phyloP scores from a whole-genome alignment of 768 basidiomycete species.

The Polyporus arcularius region DNA sequence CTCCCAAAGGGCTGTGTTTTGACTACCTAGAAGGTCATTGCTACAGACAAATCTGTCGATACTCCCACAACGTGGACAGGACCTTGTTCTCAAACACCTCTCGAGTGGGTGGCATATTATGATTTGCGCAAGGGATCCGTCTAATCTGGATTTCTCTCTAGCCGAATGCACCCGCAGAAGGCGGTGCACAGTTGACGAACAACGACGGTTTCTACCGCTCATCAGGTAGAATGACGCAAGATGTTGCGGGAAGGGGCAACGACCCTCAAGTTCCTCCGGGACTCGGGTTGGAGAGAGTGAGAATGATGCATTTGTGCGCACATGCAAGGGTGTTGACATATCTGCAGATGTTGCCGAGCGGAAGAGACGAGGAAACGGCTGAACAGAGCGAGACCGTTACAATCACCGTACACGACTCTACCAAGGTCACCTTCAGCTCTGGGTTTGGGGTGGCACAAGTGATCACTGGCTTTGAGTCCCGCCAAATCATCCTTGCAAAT shows the following conservation, averaged over 20 bases:
- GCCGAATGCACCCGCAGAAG: too few relatives aligned
- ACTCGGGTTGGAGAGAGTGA: slow-evolving; percentile 22
- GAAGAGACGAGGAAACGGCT: not conserved
- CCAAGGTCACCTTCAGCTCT: slow-evolving; percentile 53
- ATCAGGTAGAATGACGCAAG: not conserved
- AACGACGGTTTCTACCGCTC: not conserved
- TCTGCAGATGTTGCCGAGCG: too few relatives aligned
- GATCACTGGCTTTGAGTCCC: slow-evolving; percentile 69
- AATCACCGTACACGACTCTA: slow-evolving; percentile 52
- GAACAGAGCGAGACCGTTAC: slow-evolving; percentile 16
- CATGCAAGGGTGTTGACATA: not conserved
- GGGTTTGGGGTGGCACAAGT: slow-evolving; percentile 64
- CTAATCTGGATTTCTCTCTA: too few relatives aligned
- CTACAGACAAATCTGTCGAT: slow-evolving; percentile 1
- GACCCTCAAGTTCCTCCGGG: slow-evolving; percentile 23
- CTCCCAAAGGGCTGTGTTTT: not conserved
- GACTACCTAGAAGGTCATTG: slow-evolving; percentile 11
- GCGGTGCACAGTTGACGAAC: too few relatives aligned
- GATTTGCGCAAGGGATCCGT: too few relatives aligned
- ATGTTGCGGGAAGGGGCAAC: not conserved
- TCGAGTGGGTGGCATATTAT: too few relatives aligned
- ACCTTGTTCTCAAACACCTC: too few relatives aligned
- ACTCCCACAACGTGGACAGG: slow-evolving; percentile 7
- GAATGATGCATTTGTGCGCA: not conserved
- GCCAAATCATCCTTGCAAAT: slow-evolving; percentile 56